Evolutionary conservation across 2,329 filamentous ascomycete species (phyloP), one percentile per base, ranked within the genome.

Genomic region (Aspergillus pseudoviridinutans): DNA sequence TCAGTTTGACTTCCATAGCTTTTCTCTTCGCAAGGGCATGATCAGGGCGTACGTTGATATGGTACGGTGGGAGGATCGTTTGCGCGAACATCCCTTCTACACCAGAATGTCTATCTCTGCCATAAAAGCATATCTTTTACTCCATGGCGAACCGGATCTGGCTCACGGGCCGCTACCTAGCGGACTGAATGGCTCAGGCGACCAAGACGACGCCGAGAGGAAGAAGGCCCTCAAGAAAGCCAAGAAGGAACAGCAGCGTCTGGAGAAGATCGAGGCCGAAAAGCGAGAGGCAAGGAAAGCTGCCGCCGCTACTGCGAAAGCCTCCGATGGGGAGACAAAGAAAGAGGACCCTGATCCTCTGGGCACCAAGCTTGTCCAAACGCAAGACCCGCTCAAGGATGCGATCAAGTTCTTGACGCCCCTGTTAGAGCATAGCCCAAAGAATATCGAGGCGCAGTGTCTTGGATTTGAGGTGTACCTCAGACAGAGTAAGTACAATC

Each of bases 1-100:
- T 67, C 94, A 99, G 70, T 97, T 97, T 68, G 94, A 99, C 73
- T 99, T 99, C 80, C 95, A 99, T 80, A 91, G 87, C 72, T 99
- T 99, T 76, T 97, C 92, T 22, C 80, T 99, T n/a, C 84, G 94
- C 22, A 99, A 97, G 76, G 95, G 95, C 14, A 93, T 96, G 80
- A 91, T 97, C 59, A 84, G 93, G 56, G 90, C 94, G 1, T 99
- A 99, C 71, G 81, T 99, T 44, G 92, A 97, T 66, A 96, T 99
- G 91, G 82, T 99, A 50, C 86, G 89, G 66, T 99, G 94, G 95
- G 93, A 97, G 72, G 92, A 99, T 71, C 86, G 87, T 60, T 77
- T 97, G 49, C 87, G 92, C 55, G 90, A 96, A 67, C 94, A 99
- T 72, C 94, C 94, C 1, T 97, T 96, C 79, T 99, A 90, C 77